Conservation (phyloP, 2,329 filamentous ascomycete genomes). For the Penicillium sp. region DNA sequence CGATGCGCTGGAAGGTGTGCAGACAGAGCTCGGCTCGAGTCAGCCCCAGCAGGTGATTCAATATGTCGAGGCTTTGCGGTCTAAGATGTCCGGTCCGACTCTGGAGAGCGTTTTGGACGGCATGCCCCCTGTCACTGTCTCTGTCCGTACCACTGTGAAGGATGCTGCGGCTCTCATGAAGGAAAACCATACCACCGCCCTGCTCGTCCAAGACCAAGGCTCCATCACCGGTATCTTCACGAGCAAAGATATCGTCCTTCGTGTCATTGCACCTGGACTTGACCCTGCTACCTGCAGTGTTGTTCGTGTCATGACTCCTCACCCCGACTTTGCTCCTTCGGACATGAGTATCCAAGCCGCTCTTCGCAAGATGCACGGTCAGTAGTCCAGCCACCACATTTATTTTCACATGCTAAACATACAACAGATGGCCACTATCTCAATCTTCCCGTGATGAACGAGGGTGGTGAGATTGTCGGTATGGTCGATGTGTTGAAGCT, state of each 20-base stretch:
- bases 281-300: constrained; percentile 96
- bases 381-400: constrained; percentile 37
- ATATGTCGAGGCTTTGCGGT: constrained; percentile 92
- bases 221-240: constrained; percentile 99
- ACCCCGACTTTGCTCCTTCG: constrained; percentile 96
- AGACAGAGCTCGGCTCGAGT: constrained; percentile 91
- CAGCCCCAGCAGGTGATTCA: constrained; percentile 99
- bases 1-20: constrained; percentile 94
- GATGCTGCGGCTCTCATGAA: constrained; percentile 97
- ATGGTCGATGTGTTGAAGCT: constrained; percentile 99
- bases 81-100: constrained; percentile 97
- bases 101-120: constrained; percentile 93
- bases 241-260: constrained; percentile 97
- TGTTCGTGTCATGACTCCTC: constrained; percentile 97
- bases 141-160: constrained; percentile 91
- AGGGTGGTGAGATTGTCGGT: constrained; percentile 92
- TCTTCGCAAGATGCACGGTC: constrained; percentile 98
- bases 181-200: constrained; percentile 96
- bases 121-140: constrained; percentile 89
- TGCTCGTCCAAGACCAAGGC: constrained; percentile 93
- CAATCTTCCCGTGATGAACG: constrained; percentile 98
- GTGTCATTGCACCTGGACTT: constrained; percentile 94
- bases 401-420: constrained; percentile 9
- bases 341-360: constrained; percentile 99
- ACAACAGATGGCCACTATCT: constrained; percentile 88